These are phyloP conservation scores for Fusarium irregulare DNA, from an alignment of 2,329 filamentous ascomycete species.

Conservation along the genomic window DNA sequence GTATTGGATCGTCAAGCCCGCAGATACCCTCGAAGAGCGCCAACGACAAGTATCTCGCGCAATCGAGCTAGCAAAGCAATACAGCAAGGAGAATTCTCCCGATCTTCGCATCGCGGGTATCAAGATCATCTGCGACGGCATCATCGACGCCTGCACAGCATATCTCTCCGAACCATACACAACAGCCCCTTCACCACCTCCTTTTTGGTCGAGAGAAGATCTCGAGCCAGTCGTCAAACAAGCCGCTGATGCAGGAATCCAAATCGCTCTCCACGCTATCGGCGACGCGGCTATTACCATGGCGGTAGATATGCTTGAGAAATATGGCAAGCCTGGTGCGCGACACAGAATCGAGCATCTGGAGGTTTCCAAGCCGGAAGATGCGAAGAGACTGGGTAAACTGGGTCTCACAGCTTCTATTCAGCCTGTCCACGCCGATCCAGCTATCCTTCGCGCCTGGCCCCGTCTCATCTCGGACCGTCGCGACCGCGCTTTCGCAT, in stretches of 20 bases:
- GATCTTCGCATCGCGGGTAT: slow-evolving; percentile 66
- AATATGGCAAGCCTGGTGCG: slow-evolving; percentile 54
- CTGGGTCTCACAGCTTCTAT: slow-evolving; percentile 69
- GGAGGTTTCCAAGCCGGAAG: slow-evolving; percentile 65
- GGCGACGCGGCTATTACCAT: slow-evolving; percentile 68
- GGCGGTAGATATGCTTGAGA: slow-evolving; percentile 65
- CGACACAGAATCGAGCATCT: slow-evolving; percentile 73
- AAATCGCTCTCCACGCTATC: slow-evolving; percentile 72
- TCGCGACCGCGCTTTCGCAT: slow-evolving; percentile 69
- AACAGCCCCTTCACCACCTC: slow-evolving; percentile 55
- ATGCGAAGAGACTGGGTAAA: slow-evolving; percentile 65
- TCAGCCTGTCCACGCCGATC: slow-evolving; percentile 67
- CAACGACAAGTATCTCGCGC: slow-evolving; percentile 62
- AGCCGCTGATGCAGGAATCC: slow-evolving; percentile 64
- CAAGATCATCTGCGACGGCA: slow-evolving; percentile 72
- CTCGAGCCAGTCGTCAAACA: slow-evolving; percentile 65
- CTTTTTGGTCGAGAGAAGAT: slow-evolving; percentile 65
- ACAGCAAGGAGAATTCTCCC: slow-evolving; percentile 51
- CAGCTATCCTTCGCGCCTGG: slow-evolving; percentile 70
- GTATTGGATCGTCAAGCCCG: slow-evolving; percentile 68
- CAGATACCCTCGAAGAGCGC: slow-evolving; percentile 53
- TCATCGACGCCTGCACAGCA: slow-evolving; percentile 72
- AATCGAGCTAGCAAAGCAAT: slow-evolving; percentile 55
- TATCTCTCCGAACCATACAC: slow-evolving; percentile 68
- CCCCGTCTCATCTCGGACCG: slow-evolving; percentile 66